A percentile compares a stretch with the other conserved stretches of the same genome.
These are phyloP conservation scores for Aspergillus avenaceus DNA, from an alignment of 495 filamentous ascomycete species.

Conservation along the genomic window DNA sequence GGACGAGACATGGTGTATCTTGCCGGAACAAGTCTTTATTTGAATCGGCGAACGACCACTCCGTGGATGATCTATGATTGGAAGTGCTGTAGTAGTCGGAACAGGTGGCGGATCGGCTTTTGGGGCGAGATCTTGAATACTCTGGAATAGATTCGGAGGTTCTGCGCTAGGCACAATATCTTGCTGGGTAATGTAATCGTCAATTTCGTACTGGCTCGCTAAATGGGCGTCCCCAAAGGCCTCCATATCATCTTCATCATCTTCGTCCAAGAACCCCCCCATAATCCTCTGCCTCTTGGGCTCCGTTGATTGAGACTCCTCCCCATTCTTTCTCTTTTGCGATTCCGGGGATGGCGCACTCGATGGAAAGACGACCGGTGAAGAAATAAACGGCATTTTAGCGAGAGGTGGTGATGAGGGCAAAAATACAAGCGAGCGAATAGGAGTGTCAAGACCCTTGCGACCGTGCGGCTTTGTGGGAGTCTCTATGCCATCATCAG, in stretches of 20 bases:
- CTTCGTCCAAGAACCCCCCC: constrained; percentile 45
- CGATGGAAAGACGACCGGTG: constrained; percentile 54
- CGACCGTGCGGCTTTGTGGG: constrained; percentile 31
- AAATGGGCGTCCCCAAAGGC: constrained; percentile 26
- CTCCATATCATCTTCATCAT: constrained; percentile 32
- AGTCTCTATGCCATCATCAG: constrained; percentile 31
- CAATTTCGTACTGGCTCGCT: constrained; percentile 34
- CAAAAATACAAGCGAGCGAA: constrained; percentile 15
- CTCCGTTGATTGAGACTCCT: constrained; percentile 30
- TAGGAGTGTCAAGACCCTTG: constrained; percentile 23
- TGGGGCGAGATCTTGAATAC: neutral
- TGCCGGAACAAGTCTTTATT: constrained; percentile 65
- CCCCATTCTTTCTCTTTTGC: constrained; percentile 47
- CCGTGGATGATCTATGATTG: constrained; percentile 11
- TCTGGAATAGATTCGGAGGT: constrained; percentile 2
- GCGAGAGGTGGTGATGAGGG: constrained; percentile 30
- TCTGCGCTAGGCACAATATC: constrained; percentile 9
- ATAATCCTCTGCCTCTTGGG: constrained; percentile 39
- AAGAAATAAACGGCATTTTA: constrained; percentile 61
- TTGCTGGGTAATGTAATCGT: constrained; percentile 26
- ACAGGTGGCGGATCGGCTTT: constrained; percentile 4
- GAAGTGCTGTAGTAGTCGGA: neutral
- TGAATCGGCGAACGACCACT: constrained; percentile 28
- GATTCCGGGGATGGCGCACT: constrained; percentile 47
- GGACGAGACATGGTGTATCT: constrained; percentile 49